Evolutionary conservation across 331 rosid species (phyloP).

Genomic region (Rhamnella rubrinervis): DNA sequence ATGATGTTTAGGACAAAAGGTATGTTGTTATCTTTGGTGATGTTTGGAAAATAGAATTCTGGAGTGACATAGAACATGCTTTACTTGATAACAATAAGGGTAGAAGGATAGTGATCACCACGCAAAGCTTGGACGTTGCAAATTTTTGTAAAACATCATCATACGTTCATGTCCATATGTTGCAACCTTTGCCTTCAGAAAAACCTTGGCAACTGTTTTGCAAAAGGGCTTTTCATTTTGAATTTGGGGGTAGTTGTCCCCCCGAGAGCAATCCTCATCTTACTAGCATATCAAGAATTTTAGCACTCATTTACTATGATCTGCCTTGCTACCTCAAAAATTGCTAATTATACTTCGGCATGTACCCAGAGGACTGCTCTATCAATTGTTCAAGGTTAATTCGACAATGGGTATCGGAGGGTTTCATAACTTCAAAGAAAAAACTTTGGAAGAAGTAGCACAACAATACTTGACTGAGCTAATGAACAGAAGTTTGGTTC

Average conservation of each 20-base stretch:
- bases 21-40: conserved; percentile 12
- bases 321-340: conserved; percentile 19
- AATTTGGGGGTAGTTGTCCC: background rate
- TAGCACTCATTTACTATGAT: conserved; percentile 8
- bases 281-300: background rate
- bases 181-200: background rate
- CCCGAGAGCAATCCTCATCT: background rate
- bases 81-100: too few species aligned
- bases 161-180: background rate
- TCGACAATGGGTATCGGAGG: conserved; percentile 18
- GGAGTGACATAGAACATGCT: too few species aligned
- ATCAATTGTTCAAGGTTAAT: conserved; percentile 5
- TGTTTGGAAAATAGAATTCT: too few species aligned
- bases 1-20: conserved; percentile 1
- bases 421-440: too few species aligned
- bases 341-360: background rate
- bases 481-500: too few species aligned
- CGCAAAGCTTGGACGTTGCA: too few species aligned
- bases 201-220: conserved; percentile 1
- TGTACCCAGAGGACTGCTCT: conserved; percentile 12
- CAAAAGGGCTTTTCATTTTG: background rate
- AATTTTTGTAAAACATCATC: background rate
- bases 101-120: too few species aligned
- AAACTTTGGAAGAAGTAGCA: too few species aligned
- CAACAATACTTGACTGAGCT: too few species aligned